These are phyloP conservation scores for Dillenia turbinata DNA, from an alignment of 164 flowering plant species.

Conservation along the genomic window DNA sequence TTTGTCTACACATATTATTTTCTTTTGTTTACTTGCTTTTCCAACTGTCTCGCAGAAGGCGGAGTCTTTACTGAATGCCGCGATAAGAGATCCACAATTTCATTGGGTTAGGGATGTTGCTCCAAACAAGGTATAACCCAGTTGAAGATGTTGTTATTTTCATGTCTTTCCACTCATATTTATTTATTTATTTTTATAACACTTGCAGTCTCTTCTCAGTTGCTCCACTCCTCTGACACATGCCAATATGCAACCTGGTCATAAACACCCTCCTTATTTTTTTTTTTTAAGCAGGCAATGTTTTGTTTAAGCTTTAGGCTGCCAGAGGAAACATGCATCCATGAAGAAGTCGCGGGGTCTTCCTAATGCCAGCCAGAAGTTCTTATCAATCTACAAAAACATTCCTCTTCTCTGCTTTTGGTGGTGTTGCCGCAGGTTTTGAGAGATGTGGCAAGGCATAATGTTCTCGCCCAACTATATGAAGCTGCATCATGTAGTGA, in stretches of 20 bases:
- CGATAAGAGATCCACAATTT: slow-evolving; percentile 52
- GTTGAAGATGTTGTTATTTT: too few relatives aligned
- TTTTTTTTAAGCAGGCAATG: slow-evolving; percentile 66
- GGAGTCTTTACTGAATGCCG: slow-evolving; percentile 57
- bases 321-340: slow-evolving; percentile 64
- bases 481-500: too few relatives aligned
- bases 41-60: slow-evolving; percentile 52
- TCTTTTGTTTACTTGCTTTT: not conserved
- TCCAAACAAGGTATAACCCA: slow-evolving; percentile 76
- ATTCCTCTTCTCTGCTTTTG: too few relatives aligned
- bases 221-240: too few relatives aligned
- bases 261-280: not conserved
- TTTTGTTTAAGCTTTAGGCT: slow-evolving; percentile 83
- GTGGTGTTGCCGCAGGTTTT: too few relatives aligned
- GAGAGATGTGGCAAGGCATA: too few relatives aligned
- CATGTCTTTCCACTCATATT: not conserved
- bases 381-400: not conserved
- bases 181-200: not conserved
- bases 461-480: too few relatives aligned
- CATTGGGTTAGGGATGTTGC: slow-evolving; percentile 94
- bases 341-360: slow-evolving; percentile 11
- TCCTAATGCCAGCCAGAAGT: not conserved
- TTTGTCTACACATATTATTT: not conserved
- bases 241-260: too few relatives aligned
- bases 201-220: not conserved